phyloP scores from a whole-genome alignment of 352 stramenopile genomes.

The Phytophthora foliorum region DNA sequence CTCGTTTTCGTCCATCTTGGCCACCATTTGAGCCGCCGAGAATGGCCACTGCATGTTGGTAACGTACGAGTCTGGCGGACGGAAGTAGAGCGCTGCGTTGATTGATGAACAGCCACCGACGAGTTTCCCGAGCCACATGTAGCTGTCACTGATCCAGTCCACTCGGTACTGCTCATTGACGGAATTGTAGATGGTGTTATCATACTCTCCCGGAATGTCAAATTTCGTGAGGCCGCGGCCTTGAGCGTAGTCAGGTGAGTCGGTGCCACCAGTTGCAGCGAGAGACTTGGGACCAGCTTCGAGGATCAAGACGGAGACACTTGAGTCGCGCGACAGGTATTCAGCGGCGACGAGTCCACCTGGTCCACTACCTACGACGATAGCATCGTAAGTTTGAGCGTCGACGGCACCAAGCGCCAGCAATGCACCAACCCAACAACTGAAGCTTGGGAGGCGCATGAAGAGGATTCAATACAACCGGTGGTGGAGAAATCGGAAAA shows the following conservation, averaged over 20 bases:
- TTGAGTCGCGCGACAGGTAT: constrained; percentile 60
- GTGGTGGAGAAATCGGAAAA: constrained; percentile 8
- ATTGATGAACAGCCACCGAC: constrained; percentile 86
- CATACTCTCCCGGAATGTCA: constrained; percentile 76
- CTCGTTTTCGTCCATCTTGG: constrained; percentile 67
- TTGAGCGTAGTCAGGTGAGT: constrained; percentile 55
- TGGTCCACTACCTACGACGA: constrained; percentile 66
- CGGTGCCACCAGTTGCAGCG: constrained; percentile 51
- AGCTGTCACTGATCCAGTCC: constrained; percentile 55
- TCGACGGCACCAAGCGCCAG: constrained; percentile 10
- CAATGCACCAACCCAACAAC: constrained; percentile 14
- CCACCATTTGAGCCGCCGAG: constrained; percentile 65
- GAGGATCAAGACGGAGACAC: constrained; percentile 64
- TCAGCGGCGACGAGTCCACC: constrained; percentile 69
- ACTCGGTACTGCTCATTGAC: constrained; percentile 58
- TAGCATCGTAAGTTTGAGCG: constrained; percentile 59
- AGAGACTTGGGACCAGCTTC: constrained; percentile 63
- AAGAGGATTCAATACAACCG: not conserved
- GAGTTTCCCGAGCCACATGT: constrained; percentile 78
- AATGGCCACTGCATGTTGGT: constrained; percentile 60
- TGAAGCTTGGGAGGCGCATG: constrained; percentile 23
- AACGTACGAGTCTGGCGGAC: constrained; percentile 60
- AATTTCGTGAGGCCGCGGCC: constrained; percentile 63
- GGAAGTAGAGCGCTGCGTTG: constrained; percentile 89
- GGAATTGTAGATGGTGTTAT: constrained; percentile 52